Conservation (phyloP, 148 eudicot species). For the Rhododendron kiyosumense region DNA sequence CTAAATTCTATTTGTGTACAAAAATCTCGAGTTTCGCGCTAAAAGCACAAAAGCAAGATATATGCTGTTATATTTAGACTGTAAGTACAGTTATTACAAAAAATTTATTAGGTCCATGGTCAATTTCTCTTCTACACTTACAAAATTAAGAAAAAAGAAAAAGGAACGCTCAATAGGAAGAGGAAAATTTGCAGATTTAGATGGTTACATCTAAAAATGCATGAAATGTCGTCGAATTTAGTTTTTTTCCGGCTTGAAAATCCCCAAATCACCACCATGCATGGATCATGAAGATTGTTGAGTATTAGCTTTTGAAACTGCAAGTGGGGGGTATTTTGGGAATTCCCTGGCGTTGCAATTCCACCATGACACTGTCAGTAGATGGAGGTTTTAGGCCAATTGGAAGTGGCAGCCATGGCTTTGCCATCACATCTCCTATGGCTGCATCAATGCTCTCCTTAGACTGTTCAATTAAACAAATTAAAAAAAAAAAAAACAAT, state of each 20-base stretch:
- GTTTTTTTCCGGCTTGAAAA: not conserved
- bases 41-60: not conserved
- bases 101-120: not conserved
- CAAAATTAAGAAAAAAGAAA: not conserved
- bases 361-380: conserved; percentile 64
- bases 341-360: conserved; percentile 79
- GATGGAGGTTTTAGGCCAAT: conserved; percentile 85
- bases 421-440: conserved; percentile 69
- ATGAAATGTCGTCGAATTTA: conserved; percentile 4
- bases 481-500: not conserved
- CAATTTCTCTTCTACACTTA: not conserved
- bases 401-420: conserved; percentile 88
- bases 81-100: not conserved
- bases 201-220: not conserved
- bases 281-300: not conserved
- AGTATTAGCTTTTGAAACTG: conserved; percentile 11
- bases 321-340: conserved; percentile 65
- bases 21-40: not conserved
- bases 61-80: not conserved
- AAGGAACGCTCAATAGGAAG: not conserved
- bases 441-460: conserved; percentile 85
- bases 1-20: not conserved
- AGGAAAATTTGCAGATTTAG: not conserved
- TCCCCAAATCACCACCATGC: not conserved
- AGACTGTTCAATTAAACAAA: conserved; percentile 31